Percentiles rank a stretch among this genome's conserved stretches.
These are phyloP conservation scores for Clonostachys chloroleuca DNA, from an alignment of 2,329 filamentous ascomycete genomes.

Conservation along the genomic window DNA sequence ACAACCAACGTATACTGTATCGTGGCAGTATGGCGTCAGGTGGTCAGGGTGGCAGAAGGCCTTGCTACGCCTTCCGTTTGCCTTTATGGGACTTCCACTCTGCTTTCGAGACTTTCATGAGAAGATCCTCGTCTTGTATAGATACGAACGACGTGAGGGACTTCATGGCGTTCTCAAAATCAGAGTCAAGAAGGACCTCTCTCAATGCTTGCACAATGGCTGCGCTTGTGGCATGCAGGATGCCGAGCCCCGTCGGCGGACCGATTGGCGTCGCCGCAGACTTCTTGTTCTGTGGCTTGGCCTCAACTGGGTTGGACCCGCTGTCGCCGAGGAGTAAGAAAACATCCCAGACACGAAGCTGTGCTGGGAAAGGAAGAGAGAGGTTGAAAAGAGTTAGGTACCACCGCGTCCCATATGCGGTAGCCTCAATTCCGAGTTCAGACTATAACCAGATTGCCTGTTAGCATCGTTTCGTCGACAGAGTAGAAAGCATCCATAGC, in stretches of 20 bases:
- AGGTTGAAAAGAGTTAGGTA: constrained; percentile 98
- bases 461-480: not conserved
- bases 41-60: constrained; percentile 11
- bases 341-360: constrained; percentile 95
- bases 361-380: constrained; percentile 88
- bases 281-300: constrained; percentile 5
- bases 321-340: constrained; percentile 82
- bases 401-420: constrained; percentile 95
- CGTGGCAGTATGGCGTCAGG: no score
- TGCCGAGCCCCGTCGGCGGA: constrained; percentile 59
- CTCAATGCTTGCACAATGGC: constrained; percentile 87
- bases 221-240: constrained; percentile 85
- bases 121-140: constrained; percentile 85
- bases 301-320: constrained; percentile 1
- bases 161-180: constrained; percentile 99
- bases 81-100: constrained; percentile 71
- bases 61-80: constrained; percentile 34
- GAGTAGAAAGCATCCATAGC: not conserved
- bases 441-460: constrained; percentile 38
- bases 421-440: constrained; percentile 76
- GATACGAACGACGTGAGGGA: constrained; percentile 90
- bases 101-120: constrained; percentile 85
- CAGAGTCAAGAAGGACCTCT: constrained; percentile 83
- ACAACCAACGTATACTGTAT: no score
- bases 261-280: constrained; percentile 2